Conservation (phyloP, 495 filamentous ascomycete species). For the Chaetomidium leptoderma region DNA sequence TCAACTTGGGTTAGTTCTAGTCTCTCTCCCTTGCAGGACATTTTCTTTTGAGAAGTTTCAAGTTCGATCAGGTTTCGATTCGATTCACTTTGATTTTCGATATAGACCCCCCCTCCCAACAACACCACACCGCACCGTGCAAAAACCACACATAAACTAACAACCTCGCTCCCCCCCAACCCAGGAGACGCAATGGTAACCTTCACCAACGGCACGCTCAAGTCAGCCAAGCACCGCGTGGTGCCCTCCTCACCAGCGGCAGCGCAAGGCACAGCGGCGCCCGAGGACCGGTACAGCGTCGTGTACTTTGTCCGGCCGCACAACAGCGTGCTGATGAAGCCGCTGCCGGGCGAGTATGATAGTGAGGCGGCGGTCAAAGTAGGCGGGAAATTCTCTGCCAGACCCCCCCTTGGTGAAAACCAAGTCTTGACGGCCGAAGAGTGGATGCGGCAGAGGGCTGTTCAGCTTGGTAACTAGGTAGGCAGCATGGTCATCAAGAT, state of each 20-base stretch:
- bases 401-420: constrained; percentile 14
- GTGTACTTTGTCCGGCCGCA: constrained; percentile 61
- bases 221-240: constrained; percentile 61
- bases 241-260: too few relatives aligned
- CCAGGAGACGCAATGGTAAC: constrained; percentile 59
- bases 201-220: constrained; percentile 57
- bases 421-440: constrained; percentile 45
- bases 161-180: background rate
- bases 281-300: constrained; percentile 52
- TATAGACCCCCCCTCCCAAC: too few relatives aligned
- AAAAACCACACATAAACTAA: background rate
- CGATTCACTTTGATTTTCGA: too few relatives aligned
- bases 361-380: constrained; percentile 19
- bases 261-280: constrained; percentile 51
- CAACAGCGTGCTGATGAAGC: constrained; percentile 50
- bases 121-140: too few relatives aligned
- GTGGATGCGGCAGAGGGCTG: constrained; percentile 46
- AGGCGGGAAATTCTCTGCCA: constrained; percentile 23
- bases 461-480: constrained; percentile 33
- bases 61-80: too few relatives aligned
- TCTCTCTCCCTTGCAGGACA: background rate
- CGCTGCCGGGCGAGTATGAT: constrained; percentile 33
- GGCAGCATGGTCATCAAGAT: too few relatives aligned
- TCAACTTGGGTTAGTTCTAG: constrained; percentile 56
- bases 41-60: too few relatives aligned